Percentiles rank a stretch among this genome's conserved stretches.
phyloP scores from a whole-genome alignment of 2,329 filamentous ascomycete genomes.

The Clarireedia paspali region DNA sequence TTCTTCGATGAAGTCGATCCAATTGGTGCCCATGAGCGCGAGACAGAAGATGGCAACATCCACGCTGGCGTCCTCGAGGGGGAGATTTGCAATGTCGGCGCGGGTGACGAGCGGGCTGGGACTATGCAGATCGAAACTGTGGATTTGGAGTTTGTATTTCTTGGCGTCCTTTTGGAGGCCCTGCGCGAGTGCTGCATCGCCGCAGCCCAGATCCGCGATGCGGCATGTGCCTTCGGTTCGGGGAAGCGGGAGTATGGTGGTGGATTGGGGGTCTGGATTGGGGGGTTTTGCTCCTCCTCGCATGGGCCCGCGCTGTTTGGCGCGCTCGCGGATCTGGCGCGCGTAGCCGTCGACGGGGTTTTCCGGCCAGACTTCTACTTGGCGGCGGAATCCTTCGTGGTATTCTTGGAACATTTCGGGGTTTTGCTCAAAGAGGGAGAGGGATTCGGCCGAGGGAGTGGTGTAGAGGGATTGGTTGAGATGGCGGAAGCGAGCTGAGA shows the following conservation, averaged over 20 bases:
- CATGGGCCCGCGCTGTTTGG: slow-evolving; percentile 36
- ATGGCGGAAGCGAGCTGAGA: slow-evolving; percentile 92
- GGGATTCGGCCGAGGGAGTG: slow-evolving; percentile 75
- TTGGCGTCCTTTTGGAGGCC: slow-evolving; percentile 55
- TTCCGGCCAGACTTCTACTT: slow-evolving; percentile 92
- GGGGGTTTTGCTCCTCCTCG: slow-evolving; percentile 14
- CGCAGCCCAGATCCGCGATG: slow-evolving; percentile 88
- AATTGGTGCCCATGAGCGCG: slow-evolving; percentile 98
- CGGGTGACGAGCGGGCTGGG: slow-evolving; percentile 70
- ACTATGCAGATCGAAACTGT: slow-evolving; percentile 81
- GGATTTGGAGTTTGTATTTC: slow-evolving; percentile 64
- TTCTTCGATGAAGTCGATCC: slow-evolving; percentile 94
- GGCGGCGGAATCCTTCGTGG: slow-evolving; percentile 90
- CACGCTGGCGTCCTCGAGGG: slow-evolving; percentile 64
- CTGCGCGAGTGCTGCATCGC: slow-evolving; percentile 75
- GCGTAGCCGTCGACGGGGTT: slow-evolving; percentile 93
- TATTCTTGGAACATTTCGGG: slow-evolving; percentile 96
- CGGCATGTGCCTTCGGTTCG: slow-evolving; percentile 65
- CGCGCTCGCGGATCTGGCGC: slow-evolving; percentile 59
- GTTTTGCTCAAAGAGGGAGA: slow-evolving; percentile 71
- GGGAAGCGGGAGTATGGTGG: slow-evolving; percentile 43
- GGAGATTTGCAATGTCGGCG: slow-evolving; percentile 82
- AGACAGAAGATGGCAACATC: slow-evolving; percentile 93
- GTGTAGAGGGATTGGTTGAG: slow-evolving; percentile 97
- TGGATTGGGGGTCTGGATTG: slow-evolving; percentile 14